These are phyloP conservation scores for Lactarius sp. DNA, from an alignment of 768 basidiomycete species.

Conservation along the genomic window DNA sequence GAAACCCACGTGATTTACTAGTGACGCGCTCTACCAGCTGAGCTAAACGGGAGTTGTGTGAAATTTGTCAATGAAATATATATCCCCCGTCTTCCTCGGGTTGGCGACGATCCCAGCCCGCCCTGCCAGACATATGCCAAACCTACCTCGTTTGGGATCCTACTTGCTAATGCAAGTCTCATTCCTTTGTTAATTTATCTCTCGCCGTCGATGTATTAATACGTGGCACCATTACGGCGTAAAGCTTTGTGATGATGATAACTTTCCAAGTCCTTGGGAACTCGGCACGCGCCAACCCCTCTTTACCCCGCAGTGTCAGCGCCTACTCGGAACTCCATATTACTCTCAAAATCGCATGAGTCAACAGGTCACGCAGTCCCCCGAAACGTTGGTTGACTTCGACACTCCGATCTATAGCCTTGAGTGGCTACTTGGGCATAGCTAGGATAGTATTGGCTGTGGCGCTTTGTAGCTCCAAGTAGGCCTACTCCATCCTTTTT, in stretches of 20 bases:
- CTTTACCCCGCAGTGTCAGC: background rate
- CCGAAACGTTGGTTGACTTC: background rate
- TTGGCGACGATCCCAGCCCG: background rate
- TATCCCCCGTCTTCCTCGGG: background rate
- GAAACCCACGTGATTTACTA: constrained; percentile 36
- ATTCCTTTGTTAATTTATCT: constrained; percentile 1
- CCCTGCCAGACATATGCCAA: background rate
- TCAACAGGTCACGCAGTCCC: background rate
- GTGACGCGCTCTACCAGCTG: constrained; percentile 60
- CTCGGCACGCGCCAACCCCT: background rate
- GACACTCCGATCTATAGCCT: background rate
- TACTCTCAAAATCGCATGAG: background rate
- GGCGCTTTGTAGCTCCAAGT: background rate
- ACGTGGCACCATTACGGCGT: background rate
- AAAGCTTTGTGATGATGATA: background rate
- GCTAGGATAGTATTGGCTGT: background rate
- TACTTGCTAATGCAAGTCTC: background rate
- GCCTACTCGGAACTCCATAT: background rate
- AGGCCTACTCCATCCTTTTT: constrained; percentile 9
- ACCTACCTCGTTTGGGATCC: background rate
- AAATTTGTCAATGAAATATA: background rate
- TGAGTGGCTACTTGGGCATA: background rate
- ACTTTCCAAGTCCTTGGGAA: background rate
- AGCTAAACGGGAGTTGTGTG: constrained; percentile 32
- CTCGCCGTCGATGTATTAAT: background rate